Base-by-base conservation (phyloP, 2,329 filamentous ascomycete species). In the Fusarium sublunatum region DNA sequence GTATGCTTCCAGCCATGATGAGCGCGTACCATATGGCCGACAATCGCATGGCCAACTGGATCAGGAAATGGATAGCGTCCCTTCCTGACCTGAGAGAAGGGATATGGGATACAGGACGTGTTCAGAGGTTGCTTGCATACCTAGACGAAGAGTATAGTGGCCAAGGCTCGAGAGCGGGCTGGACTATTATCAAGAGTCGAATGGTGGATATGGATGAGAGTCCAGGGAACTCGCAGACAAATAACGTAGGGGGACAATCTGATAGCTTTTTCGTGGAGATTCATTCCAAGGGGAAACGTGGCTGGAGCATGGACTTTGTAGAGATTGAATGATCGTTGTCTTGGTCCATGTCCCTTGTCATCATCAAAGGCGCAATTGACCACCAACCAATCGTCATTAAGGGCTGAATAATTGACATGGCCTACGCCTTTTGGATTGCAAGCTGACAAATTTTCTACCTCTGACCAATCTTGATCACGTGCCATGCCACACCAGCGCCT, bases 291-390 rank as follows among this genome's bases (percentile, higher is more conserved):
- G 43, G 50, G 6, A 55, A 44, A 13, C 50, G 49, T 2, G 64
- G 60, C 2, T 67, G 64, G 64, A 62, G 64, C 25, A 56, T 67
- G 11, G 64, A 67, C 11, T 67, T 67, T 52, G 57, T 67, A 12
- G 64, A 67, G 34, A 62, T 61, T 31, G 55, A 58, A 19, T 58
- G n/a, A n/a, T n/a, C n/a, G n/a, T n/a, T n/a, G n/a, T n/a, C n/a
- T n/a, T n/a, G n/a, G n/a, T n/a, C n/a, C n/a, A 19, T 19, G 19
- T 19, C 19, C 19, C 19, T 19, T 19, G 19, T 19, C 19, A 19
- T 19, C 19, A 19, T 19, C 19, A 19, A 19, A 19, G 19, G 19
- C 19, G 19, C 19, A 19, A 19, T 19, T 19, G 19, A 19, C 19
- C 19, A 19, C 19, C 19, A 19, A 19, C 19, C 19, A 19, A 19